Evolutionary conservation across 2,329 filamentous ascomycete genomes (phyloP).

Genomic region (Microcyclosporella mali): DNA sequence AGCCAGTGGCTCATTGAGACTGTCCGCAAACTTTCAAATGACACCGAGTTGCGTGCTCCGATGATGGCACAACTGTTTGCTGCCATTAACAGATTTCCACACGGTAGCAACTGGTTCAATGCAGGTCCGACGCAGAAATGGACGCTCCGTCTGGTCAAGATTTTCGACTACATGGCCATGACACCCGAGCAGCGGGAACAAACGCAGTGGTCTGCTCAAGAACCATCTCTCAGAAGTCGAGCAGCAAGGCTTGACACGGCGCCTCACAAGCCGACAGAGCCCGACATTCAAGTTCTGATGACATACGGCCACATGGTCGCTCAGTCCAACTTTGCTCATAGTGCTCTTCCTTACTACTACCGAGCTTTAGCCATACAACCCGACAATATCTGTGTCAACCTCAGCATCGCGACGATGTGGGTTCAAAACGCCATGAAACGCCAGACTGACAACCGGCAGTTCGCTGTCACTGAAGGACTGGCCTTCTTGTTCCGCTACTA

Average conservation of each 20-base stretch:
- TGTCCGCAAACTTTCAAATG: slow-evolving; percentile 78
- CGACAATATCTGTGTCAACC: slow-evolving; percentile 68
- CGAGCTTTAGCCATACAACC: slow-evolving; percentile 61
- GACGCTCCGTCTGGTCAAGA: slow-evolving; percentile 83
- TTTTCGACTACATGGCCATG: slow-evolving; percentile 67
- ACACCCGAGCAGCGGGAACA: slow-evolving; percentile 44
- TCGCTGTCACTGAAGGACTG: slow-evolving; percentile 77
- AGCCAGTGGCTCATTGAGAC: slow-evolving; percentile 67
- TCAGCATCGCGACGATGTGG: slow-evolving; percentile 77
- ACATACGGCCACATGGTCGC: slow-evolving; percentile 79
- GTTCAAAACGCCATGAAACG: slow-evolving; percentile 85
- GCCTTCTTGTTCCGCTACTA: slow-evolving; percentile 73
- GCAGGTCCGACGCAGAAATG: slow-evolving; percentile 83
- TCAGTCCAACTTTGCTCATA: slow-evolving; percentile 73
- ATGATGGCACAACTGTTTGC: slow-evolving; percentile 81
- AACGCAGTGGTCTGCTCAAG: slow-evolving; percentile 38
- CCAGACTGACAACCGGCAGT: slow-evolving; percentile 84
- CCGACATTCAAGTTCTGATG: slow-evolving; percentile 77
- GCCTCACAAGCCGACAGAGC: slow-evolving; percentile 26
- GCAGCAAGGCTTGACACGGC: slow-evolving; percentile 8
- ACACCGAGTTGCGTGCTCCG: slow-evolving; percentile 59
- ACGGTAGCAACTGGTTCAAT: slow-evolving; percentile 69
- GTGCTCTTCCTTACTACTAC: slow-evolving; percentile 83
- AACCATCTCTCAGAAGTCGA: slow-evolving; percentile 33
- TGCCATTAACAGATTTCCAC: slow-evolving; percentile 67